A percentile compares a stretch with the other conserved stretches of the same genome.
phyloP scores from a whole-genome alignment of 2,329 filamentous ascomycete genomes.

The Arthrinium phaeospermum region DNA sequence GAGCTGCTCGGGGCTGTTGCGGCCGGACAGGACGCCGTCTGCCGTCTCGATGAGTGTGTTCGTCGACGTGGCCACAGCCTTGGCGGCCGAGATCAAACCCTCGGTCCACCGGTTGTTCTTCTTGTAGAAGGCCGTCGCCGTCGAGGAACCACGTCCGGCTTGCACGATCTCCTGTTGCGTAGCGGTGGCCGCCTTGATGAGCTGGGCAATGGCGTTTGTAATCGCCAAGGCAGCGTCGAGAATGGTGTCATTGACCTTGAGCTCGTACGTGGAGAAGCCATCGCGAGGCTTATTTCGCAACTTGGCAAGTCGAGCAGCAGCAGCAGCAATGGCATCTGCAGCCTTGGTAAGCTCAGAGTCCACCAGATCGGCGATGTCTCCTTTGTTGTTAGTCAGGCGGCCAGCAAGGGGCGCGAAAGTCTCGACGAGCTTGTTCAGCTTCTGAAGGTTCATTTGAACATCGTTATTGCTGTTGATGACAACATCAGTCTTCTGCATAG shows the following conservation, averaged over 20 bases:
- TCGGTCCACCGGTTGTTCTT: constrained; percentile 99
- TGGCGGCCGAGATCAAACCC: constrained; percentile 94
- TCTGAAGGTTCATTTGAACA: constrained; percentile 91
- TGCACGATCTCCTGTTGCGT: constrained; percentile 97
- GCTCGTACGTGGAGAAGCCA: constrained; percentile 92
- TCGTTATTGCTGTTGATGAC: constrained; percentile 98
- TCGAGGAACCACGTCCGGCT: constrained; percentile 85
- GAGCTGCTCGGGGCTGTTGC: constrained; percentile 94
- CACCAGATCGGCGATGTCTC: constrained; percentile 91
- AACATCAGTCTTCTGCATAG: constrained; percentile 92
- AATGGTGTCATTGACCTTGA: constrained; percentile 95
- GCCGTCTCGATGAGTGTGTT: constrained; percentile 98
- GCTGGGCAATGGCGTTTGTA: constrained; percentile 88
- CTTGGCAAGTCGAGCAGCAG: constrained; percentile 86
- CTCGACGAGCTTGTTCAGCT: constrained; percentile 91
- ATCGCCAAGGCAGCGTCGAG: constrained; percentile 91
- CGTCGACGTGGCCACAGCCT: constrained; percentile 91
- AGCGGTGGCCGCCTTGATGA: constrained; percentile 92
- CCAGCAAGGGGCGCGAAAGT: constrained; percentile 86
- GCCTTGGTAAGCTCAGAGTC: constrained; percentile 92
- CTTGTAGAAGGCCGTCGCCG: constrained; percentile 96
- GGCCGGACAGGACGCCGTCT: constrained; percentile 89
- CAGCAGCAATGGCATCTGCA: constrained; percentile 92
- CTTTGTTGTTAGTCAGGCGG: constrained; percentile 78
- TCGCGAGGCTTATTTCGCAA: constrained; percentile 97